Base-by-base conservation (phyloP, 2,329 filamentous ascomycete species). In the Fusarium falciforme region DNA sequence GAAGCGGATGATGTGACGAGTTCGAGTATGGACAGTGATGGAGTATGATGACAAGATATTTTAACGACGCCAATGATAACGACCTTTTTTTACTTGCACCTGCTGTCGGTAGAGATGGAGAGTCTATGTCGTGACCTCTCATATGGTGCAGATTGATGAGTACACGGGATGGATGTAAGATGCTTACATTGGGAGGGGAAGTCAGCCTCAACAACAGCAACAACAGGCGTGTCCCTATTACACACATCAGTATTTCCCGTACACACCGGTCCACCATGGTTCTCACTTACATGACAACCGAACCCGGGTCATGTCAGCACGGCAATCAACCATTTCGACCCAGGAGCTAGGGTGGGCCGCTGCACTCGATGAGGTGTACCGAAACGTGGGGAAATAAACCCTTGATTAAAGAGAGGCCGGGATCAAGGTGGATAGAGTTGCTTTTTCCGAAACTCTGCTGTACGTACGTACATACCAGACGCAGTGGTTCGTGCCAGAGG, bases 51-150 rank as follows among this genome's bases (percentile, higher is more conserved):
- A 77, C 63, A 72, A 76, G 75, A 70, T 58, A 71, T 66, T n/a
- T 73, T 76, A 65, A 78, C 74, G 76, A 78, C 66, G 33, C 77
- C 75, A 78, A 78, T 75, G 76, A 78, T 77, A 66, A 78, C 60
- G 73, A 77, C 55, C 58, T 49, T 49, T 63, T 63, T 68, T 68
- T 71, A 29, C 47, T 75, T 65, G 61, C 29, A 70, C 52, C 49
- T 38, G 47, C 55, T 66, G 61, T 42, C 25, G 44, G 52, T 66
- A 64, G 33, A 62, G 33, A 27, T 52, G 38, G 10, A 47, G 33
- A 44, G 44, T 42, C 20, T 20, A 20, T 63, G 16, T 25, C 33
- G 38, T 42, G 52, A 62, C 40, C 31, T 40, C 58, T 49, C 40
- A 54, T 40, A 31, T 62, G 49, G 29, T 52, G 55, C n/a, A 49